Evolutionary conservation across 179 eudicot species (phyloP).

Genomic region (Beta macrorhiza): DNA sequence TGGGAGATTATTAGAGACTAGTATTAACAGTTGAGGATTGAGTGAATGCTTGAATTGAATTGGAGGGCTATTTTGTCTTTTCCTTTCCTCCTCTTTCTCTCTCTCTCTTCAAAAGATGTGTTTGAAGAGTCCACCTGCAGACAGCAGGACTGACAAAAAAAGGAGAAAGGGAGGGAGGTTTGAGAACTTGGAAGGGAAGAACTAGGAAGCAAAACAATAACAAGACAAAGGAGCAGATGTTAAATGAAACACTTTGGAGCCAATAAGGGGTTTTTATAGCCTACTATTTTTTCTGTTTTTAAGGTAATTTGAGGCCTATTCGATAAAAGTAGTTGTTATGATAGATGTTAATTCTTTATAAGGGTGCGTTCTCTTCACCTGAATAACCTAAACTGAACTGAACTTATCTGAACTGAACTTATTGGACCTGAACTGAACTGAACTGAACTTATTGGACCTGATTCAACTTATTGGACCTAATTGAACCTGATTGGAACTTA

Average conservation of each 20-base stretch:
- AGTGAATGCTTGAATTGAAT: conserved; percentile 8
- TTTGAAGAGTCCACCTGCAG: conserved; percentile 23
- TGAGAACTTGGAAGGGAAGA: conserved; percentile 5
- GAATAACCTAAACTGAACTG: too few relatives aligned
- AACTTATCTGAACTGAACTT: too few relatives aligned
- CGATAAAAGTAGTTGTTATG: too few relatives aligned
- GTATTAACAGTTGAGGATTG: neutral
- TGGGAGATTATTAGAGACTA: too few relatives aligned
- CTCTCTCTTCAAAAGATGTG: conserved; percentile 12
- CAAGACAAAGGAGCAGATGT: conserved; percentile 30
- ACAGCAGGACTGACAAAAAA: conserved; percentile 22
- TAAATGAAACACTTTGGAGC: conserved; percentile 33
- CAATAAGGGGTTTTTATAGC: conserved; percentile 37
- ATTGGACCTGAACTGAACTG: too few relatives aligned
- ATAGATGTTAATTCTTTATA: too few relatives aligned
- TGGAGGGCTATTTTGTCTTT: conserved; percentile 3
- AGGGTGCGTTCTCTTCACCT: too few relatives aligned
- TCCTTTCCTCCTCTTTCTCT: conserved; percentile 17
- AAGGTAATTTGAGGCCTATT: neutral
- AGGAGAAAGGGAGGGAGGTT: conserved; percentile 8
- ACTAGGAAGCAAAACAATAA: conserved; percentile 19
- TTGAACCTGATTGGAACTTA: too few relatives aligned
- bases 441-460: too few relatives aligned
- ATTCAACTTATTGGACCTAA: too few relatives aligned
- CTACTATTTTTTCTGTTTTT: conserved; percentile 27